Conservation (phyloP, 495 filamentous ascomycete genomes). For the Aspergillus cavernicola region DNA sequence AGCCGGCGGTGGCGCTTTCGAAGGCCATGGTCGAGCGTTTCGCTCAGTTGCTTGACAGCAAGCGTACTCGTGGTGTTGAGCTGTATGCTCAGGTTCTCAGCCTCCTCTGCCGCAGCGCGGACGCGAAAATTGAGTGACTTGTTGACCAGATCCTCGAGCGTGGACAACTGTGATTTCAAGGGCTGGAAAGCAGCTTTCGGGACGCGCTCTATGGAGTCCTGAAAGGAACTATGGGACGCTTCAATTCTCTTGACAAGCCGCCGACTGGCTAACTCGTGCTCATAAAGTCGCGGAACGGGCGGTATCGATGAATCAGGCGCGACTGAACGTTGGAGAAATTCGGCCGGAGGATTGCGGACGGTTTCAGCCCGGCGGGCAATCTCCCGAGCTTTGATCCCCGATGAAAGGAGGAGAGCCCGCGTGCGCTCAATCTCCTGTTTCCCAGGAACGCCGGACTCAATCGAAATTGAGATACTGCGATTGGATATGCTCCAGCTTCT, state of each 20-base stretch:
- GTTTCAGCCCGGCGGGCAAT: conserved; percentile 63
- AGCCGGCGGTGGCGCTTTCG: conserved; percentile 65
- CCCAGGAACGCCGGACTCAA: conserved; percentile 31
- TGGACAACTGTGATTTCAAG: conserved; percentile 44
- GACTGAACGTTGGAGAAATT: conserved; percentile 34
- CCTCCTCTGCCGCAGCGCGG: conserved; percentile 65
- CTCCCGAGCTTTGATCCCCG: conserved; percentile 81
- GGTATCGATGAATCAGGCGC: conserved; percentile 31
- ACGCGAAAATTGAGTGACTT: conserved; percentile 60
- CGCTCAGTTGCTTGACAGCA: conserved; percentile 70
- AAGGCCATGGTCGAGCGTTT: conserved; percentile 69
- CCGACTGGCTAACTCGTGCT: conserved; percentile 67
- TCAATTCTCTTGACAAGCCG: conserved; percentile 57
- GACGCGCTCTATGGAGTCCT: conserved; percentile 52
- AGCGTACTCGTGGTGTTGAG: conserved; percentile 71
- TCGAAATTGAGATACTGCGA: conserved; percentile 38
- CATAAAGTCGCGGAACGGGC: conserved; percentile 53
- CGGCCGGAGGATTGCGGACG: conserved; percentile 34
- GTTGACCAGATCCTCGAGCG: conserved; percentile 49
- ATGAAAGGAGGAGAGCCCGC: conserved; percentile 69
- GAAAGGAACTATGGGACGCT: conserved; percentile 48
- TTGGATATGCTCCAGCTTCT: conserved; percentile 69
- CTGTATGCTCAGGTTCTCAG: conserved; percentile 68
- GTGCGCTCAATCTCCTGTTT: conserved; percentile 72
- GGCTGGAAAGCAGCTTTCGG: conserved; percentile 39